Evolutionary conservation across 2,329 filamentous ascomycete genomes (phyloP).

Genomic region (Aureobasidium sp.): DNA sequence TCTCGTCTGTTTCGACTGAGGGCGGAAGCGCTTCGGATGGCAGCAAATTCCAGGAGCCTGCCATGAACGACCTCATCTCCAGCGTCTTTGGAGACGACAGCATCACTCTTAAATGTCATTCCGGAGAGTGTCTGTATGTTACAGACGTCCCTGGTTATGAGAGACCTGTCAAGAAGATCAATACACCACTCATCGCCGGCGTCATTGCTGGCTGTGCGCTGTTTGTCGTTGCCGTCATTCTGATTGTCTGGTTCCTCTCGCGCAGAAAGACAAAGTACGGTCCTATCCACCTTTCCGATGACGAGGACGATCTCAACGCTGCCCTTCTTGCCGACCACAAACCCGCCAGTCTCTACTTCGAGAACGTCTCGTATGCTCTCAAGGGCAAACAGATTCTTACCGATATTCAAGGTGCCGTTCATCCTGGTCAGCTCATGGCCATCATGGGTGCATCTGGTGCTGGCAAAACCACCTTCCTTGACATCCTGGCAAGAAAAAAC

Average conservation of each 20-base stretch:
- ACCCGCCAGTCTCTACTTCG: constrained; percentile 79
- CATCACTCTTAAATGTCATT: constrained; percentile 72
- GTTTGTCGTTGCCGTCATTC: constrained; percentile 80
- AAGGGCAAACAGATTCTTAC: constrained; percentile 82
- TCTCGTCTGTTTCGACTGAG: constrained; percentile 58
- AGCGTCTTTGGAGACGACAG: constrained; percentile 85
- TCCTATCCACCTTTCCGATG: constrained; percentile 70
- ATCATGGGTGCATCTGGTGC: constrained; percentile 98
- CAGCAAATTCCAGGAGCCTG: constrained; percentile 83
- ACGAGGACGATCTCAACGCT: constrained; percentile 75
- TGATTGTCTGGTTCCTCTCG: constrained; percentile 81
- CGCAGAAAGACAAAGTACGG: constrained; percentile 58
- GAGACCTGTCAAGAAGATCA: constrained; percentile 85
- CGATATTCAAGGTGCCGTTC: constrained; percentile 76
- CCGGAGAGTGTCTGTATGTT: constrained; percentile 88
- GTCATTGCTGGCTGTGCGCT: constrained; percentile 82
- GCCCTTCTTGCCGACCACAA: constrained; percentile 90
- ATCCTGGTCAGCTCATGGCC: constrained; percentile 88
- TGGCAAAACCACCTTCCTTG: constrained; percentile 93
- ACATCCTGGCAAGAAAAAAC: constrained; percentile 94
- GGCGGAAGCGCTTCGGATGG: constrained; percentile 56
- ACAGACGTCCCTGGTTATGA: constrained; percentile 90
- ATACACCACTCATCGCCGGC: constrained; percentile 89
- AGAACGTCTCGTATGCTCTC: constrained; percentile 77
- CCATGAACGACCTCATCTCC: constrained; percentile 85